Evolutionary conservation across 768 basidiomycete species (phyloP), one percentile per base, ranked within the genome.

Genomic region (Cantharellus anzutake): DNA sequence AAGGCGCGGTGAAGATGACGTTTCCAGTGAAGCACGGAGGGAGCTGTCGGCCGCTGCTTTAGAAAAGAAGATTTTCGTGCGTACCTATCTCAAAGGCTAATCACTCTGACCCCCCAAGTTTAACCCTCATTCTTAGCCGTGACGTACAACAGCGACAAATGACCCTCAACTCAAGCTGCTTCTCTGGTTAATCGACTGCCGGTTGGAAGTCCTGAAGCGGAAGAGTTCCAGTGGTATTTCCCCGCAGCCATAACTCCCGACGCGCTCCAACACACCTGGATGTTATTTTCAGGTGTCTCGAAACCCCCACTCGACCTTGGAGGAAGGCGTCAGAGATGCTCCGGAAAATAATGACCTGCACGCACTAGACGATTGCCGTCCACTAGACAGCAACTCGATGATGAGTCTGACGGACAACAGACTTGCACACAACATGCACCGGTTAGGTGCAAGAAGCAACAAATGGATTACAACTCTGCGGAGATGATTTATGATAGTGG

Each of bases 401-500:
- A 7, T 14, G 39, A 37, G 59, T 72, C 77, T 50, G 79, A 74
- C 69, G 5, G 74, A 73, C 42, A 69, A 67, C 51, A 66, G 63
- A 57, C 50, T 48, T 58, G 51, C 44, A 44, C 51, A 38, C 5
- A 60, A 69, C 60, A 67, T 66, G 64, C 69, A 66, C 34, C 68
- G 65, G 61, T 55, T 7, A 60, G 63, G 35, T 80, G 78, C 69
- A 74, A 73, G 64, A 82, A 79, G 67, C 84, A 86, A 68, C 78
- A 79, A 68, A 77, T 81, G 72, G 73, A 74, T 61, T 92, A 86
- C 75, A 91, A 90, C 69, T 87, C 84, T 4, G 89, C 88, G 5
- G 84, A 88, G 69, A 87, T 93, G 68, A 91, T 94, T 68, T 89
- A 86, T 63, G 92, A 96, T 65, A 89, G 86, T 63, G 92, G 94